These are phyloP conservation scores for Adiantum capillusveneris DNA, from an alignment of 75 land plant species.

Conservation along the genomic window DNA sequence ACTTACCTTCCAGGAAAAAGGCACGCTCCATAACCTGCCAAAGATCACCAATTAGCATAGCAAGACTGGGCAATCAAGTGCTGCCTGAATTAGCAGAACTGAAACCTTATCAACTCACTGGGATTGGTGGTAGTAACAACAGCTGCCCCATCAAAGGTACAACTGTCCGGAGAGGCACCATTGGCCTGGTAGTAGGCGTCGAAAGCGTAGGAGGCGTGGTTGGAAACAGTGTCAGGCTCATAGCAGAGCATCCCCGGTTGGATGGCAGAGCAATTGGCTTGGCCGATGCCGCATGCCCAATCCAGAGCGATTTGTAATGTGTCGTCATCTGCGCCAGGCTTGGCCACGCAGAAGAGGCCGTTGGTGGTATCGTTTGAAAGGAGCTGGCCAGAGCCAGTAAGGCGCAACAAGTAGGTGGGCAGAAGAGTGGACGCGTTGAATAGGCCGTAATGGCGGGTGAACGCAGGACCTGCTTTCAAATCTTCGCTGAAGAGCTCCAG, in stretches of 20 bases:
- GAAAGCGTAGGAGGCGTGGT: slow-evolving; percentile 80
- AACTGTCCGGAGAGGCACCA: slow-evolving; percentile 48
- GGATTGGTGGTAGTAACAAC: slow-evolving; percentile 41
- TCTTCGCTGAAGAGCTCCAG: slow-evolving; percentile 80
- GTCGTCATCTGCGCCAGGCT: slow-evolving; percentile 24
- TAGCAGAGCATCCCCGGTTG: slow-evolving; percentile 48
- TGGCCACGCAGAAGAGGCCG: slow-evolving; percentile 66
- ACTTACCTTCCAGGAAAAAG: background rate
- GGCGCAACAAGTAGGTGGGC: slow-evolving; percentile 28
- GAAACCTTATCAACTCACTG: slow-evolving; percentile 26
- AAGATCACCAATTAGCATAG: background rate
- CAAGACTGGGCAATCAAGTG: background rate
- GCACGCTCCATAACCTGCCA: slow-evolving; percentile 8
- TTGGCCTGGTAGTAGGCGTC: slow-evolving; percentile 69
- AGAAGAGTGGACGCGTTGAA: slow-evolving; percentile 5
- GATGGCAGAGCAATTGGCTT: slow-evolving; percentile 53
- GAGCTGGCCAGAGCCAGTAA: slow-evolving; percentile 44
- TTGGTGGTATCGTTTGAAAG: slow-evolving; percentile 69
- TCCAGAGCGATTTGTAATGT: slow-evolving; percentile 60
- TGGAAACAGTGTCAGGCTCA: slow-evolving; percentile 37
- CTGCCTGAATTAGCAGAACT: too few species aligned
- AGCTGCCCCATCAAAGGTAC: slow-evolving; percentile 72
- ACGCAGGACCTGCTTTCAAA: slow-evolving; percentile 43
- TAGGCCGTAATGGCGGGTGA: slow-evolving; percentile 60
- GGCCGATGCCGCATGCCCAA: slow-evolving; percentile 77